Percentiles rank a stretch among this genome's conserved stretches.
These are phyloP conservation scores for Stenogyne calaminthoides DNA, from an alignment of 305 asterid species.

Conservation along the genomic window DNA sequence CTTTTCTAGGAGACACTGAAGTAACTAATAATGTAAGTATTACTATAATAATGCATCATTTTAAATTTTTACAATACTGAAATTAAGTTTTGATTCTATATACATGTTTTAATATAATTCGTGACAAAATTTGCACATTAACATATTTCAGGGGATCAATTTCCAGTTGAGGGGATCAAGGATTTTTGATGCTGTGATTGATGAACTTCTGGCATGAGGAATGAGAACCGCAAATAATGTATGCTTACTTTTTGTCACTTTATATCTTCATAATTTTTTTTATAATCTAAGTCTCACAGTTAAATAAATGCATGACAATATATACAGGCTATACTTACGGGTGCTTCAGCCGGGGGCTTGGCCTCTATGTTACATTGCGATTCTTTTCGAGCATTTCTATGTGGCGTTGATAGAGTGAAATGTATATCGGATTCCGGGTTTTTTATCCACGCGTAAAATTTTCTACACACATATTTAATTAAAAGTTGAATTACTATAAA, in stretches of 20 bases:
- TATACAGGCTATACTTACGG: slow-evolving; percentile 41
- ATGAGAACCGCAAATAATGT: slow-evolving; percentile 38
- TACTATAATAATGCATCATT: too few relatives aligned
- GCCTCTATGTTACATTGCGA: slow-evolving; percentile 49
- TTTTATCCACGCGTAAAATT: slow-evolving; percentile 47
- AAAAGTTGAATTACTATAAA: too few relatives aligned
- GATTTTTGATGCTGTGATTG: slow-evolving; percentile 33
- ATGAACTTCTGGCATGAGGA: slow-evolving; percentile 40
- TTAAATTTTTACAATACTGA: too few relatives aligned
- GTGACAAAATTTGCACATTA: background rate
- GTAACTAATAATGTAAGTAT: slow-evolving; percentile 27
- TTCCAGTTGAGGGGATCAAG: slow-evolving; percentile 40
- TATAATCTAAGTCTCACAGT: too few relatives aligned
- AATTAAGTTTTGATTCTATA: too few relatives aligned
- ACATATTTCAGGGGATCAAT: slow-evolving; percentile 17
- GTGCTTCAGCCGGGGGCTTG: slow-evolving; percentile 57
- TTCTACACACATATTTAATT: too few relatives aligned
- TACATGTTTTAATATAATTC: too few relatives aligned
- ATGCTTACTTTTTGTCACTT: background rate
- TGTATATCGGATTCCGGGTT: slow-evolving; percentile 53
- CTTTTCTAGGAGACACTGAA: slow-evolving; percentile 35
- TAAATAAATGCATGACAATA: background rate
- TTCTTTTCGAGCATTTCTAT: slow-evolving; percentile 33
- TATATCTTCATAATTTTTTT: background rate
- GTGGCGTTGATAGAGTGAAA: slow-evolving; percentile 28